Evolutionary conservation across 2,329 filamentous ascomycete genomes (phyloP), one percentile per base, ranked within the genome.

Genomic region (Ambrosiella beaveri): DNA sequence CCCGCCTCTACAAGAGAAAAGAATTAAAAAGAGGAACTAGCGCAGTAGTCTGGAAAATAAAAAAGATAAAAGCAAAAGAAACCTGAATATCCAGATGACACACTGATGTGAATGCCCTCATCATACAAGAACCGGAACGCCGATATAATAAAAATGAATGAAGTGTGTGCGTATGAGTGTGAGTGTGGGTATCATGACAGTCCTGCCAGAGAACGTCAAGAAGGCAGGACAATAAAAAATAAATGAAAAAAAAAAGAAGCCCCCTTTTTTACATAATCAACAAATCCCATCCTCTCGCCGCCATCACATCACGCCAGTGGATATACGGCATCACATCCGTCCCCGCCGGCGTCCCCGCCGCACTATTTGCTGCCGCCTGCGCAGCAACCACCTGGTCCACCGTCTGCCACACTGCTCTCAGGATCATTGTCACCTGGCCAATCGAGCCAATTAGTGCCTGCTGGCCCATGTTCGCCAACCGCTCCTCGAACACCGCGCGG

Each of bases 241-340:
- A 37, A 56, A 54, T 12, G 12, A 36, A 59, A 56, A 53, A 19
- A 50, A 19, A 13, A 45, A n/a, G 58, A 54, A 57, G 39, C 57
- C 49, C 36, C 41, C 56, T 38, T 53, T 59, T 62, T 74, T 73
- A 95, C 72, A 96, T 90, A 70, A 96, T 80, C 70, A 96, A 77
- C 73, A 88, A 93, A 69, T 95, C 88, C 90, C 88, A 95, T 65
- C 82, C 82, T 74, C 91, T 93, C 73, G 84, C 81, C 72, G 81
- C 81, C 89, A 96, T 95, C 68, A 91, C 81, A 72, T 95, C 87
- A 73, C 91, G 79, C 91, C 91, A 97, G 82, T 90, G 89, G 71
- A 95, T 80, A 73, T 85, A 84, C 67, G 81, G 82, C 70, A 72
- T 70, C 65, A 69, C 66, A 63, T 68, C 63, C 62, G 64, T 62